Conservation (phyloP, 768 basidiomycete genomes). For the Clavulina sp. region DNA sequence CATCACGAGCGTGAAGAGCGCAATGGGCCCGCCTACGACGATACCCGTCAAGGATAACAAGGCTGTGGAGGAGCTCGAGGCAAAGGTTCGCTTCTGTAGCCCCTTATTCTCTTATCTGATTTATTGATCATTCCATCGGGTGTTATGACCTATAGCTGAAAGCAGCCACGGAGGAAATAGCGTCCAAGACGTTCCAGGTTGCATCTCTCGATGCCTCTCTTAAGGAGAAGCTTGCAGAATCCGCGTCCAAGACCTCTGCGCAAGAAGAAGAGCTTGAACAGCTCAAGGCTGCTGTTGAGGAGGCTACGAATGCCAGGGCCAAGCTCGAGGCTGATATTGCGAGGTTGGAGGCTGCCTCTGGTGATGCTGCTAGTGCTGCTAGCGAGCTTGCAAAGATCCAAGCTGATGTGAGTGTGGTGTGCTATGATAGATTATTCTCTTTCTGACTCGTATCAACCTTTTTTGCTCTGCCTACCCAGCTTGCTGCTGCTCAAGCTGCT, state of each 20-base stretch:
- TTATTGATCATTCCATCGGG: neutral
- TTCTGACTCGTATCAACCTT: neutral
- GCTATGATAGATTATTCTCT: neutral
- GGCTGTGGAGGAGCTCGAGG: constrained; percentile 8
- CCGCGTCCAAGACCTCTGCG: neutral
- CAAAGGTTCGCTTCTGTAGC: constrained; percentile 3
- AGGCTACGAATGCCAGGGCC: constrained; percentile 1
- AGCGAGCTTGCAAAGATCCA: neutral
- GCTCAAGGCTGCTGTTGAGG: constrained; percentile 1
- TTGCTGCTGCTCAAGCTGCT: neutral
- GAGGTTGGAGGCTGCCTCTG: constrained; percentile 4
- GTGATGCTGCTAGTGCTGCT: constrained; percentile 1
- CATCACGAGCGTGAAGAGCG: too few species aligned
- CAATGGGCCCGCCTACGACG: too few species aligned
- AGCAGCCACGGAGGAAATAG: constrained; percentile 4
- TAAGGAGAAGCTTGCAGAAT: neutral
- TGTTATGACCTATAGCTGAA: constrained; percentile 5
- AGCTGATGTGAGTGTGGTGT: constrained; percentile 5
- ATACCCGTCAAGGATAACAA: constrained; percentile 3
- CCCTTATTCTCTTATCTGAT: neutral
- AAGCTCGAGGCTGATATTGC: constrained; percentile 7
- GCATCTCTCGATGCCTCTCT: constrained; percentile 3
- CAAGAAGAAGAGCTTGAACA: constrained; percentile 7
- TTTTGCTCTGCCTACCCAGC: neutral
- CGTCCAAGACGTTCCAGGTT: constrained; percentile 6